phyloP scores from a whole-genome alignment of 2,329 filamentous ascomycete species.

The Lojkania enalia region DNA sequence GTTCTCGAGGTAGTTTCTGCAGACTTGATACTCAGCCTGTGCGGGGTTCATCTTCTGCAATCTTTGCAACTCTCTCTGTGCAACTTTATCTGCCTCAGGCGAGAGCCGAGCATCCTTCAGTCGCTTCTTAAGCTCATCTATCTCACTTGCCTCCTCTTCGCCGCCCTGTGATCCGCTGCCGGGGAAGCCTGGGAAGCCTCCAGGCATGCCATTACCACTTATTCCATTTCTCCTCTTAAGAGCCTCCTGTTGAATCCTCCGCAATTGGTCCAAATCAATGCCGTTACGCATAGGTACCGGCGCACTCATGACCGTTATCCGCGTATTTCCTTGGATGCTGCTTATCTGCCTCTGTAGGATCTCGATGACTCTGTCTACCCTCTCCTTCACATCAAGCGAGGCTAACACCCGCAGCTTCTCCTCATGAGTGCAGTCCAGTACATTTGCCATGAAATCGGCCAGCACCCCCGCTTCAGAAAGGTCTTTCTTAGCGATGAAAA shows the following conservation, averaged over 20 bases:
- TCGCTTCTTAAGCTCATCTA: constrained; percentile 89
- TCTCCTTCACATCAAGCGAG: constrained; percentile 75
- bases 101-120: constrained; percentile 80
- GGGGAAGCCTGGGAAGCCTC: constrained; percentile 47
- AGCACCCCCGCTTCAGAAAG: constrained; percentile 79
- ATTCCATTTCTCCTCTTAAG: constrained; percentile 41
- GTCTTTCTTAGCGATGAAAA: constrained; percentile 83
- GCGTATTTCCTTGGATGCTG: constrained; percentile 83
- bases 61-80: constrained; percentile 82
- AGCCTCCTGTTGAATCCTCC: constrained; percentile 49
- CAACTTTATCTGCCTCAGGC: constrained; percentile 85
- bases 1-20: constrained; percentile 90
- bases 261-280: constrained; percentile 50
- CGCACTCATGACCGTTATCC: constrained; percentile 76
- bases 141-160: constrained; percentile 83
- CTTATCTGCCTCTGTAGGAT: constrained; percentile 81
- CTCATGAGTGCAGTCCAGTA: constrained; percentile 83
- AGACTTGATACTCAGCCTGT: constrained; percentile 94
- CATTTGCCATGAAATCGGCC: constrained; percentile 95
- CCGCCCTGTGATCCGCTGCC: constrained; percentile 48
- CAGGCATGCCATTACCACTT: constrained; percentile 33
- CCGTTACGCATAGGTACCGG: constrained; percentile 52
- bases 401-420: constrained; percentile 88
- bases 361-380: constrained; percentile 80
- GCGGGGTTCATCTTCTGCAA: constrained; percentile 94